Percentiles rank a stretch among this genome's conserved stretches.
Evolutionary conservation across 257 asterid genomes (phyloP).

Genomic region (Penstemon davidsonii): DNA sequence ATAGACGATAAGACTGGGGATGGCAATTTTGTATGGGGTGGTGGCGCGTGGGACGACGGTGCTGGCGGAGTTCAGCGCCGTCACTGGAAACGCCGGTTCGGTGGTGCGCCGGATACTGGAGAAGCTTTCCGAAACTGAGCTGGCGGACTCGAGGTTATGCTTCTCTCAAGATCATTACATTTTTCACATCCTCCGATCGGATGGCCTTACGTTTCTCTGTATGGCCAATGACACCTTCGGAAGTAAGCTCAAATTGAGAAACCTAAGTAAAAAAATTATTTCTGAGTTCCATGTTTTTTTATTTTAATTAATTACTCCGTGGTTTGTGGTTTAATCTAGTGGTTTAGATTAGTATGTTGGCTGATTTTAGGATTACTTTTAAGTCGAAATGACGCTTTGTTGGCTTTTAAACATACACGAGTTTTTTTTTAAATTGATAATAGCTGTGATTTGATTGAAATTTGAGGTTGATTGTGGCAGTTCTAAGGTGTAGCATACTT

Average conservation of each 20-base stretch:
- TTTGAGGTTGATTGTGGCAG: background rate
- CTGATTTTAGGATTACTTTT: slow-evolving; percentile 10
- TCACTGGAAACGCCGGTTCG: slow-evolving; percentile 90
- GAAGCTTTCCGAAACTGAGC: slow-evolving; percentile 60
- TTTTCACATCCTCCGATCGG: slow-evolving; percentile 84
- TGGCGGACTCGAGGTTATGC: slow-evolving; percentile 82
- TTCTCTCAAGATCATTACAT: slow-evolving; percentile 97
- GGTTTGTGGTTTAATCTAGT: slow-evolving; percentile 31
- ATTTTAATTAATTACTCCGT: background rate
- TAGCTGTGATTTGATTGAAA: background rate
- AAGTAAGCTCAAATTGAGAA: slow-evolving; percentile 45
- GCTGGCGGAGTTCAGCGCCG: slow-evolving; percentile 97
- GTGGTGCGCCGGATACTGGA: slow-evolving; percentile 89
- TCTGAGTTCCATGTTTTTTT: background rate
- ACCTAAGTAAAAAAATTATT: background rate
- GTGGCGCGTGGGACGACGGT: slow-evolving; percentile 96
- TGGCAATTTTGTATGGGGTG: slow-evolving; percentile 92
- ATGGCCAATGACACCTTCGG: slow-evolving; percentile 98
- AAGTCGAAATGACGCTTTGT: background rate
- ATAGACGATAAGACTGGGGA: slow-evolving; percentile 21
- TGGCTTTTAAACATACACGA: background rate
- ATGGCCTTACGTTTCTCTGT: slow-evolving; percentile 90
- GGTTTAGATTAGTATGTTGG: slow-evolving; percentile 5
- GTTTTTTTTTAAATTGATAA: background rate
- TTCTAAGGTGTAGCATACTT: background rate